Percentiles rank a stretch among this genome's conserved stretches.
Conservation (phyloP, 345 rosid genomes). For the Salix udensis region DNA sequence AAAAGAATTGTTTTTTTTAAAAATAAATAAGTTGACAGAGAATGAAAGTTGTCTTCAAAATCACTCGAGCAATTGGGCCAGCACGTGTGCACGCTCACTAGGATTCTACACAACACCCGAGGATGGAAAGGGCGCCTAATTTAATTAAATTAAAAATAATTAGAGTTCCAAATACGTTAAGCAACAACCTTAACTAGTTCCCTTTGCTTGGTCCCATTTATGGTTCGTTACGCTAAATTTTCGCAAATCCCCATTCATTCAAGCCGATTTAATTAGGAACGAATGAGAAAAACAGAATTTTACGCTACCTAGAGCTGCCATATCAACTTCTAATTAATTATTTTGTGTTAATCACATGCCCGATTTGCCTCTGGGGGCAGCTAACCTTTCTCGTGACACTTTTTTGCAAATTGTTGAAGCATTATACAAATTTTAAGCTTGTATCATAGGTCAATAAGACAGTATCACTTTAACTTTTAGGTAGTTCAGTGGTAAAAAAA, state of each 20-base stretch:
- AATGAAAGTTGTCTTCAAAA: conserved; percentile 55
- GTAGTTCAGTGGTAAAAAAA: too few relatives aligned
- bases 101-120: conserved; percentile 11
- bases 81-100: conserved; percentile 36
- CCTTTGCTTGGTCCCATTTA: conserved; percentile 46
- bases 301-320: conserved; percentile 17
- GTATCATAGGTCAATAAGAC: too few relatives aligned
- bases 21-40: conserved; percentile 25
- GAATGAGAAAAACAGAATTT: conserved; percentile 1
- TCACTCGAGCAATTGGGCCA: conserved; percentile 46
- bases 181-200: conserved; percentile 39
- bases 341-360: background rate
- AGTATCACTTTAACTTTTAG: too few relatives aligned
- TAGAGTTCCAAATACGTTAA: conserved; percentile 56
- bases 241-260: conserved; percentile 61
- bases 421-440: too few relatives aligned
- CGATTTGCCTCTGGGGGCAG: too few relatives aligned
- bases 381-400: too few relatives aligned
- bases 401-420: too few relatives aligned
- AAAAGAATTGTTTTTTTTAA: background rate
- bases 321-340: background rate
- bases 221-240: conserved; percentile 97
- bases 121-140: background rate
- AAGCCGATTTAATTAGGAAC: background rate
- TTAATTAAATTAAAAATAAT: background rate